Evolutionary conservation across 345 rosid species (phyloP).

Genomic region (Populus nigra): DNA sequence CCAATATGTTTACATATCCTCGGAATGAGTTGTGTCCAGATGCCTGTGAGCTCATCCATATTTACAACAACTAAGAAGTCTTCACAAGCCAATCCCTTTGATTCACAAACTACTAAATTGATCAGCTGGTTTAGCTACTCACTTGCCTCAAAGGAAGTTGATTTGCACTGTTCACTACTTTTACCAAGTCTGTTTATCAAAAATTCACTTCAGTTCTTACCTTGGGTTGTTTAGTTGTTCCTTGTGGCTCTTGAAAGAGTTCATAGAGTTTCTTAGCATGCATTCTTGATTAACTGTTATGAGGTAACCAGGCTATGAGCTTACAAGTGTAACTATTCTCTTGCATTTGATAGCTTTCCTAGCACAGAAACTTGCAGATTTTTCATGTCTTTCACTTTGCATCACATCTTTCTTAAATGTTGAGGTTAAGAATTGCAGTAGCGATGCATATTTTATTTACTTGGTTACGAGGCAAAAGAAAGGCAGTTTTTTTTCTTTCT

Average conservation of each 20-base stretch:
- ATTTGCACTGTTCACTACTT: background rate
- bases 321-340: background rate
- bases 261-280: background rate
- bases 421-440: background rate
- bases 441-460: background rate
- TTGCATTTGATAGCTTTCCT: background rate
- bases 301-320: background rate
- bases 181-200: background rate
- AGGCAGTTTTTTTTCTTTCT: background rate
- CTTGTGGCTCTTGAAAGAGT: background rate
- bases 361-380: background rate
- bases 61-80: background rate
- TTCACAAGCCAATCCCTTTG: background rate
- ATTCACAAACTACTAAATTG: background rate
- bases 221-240: background rate
- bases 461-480: background rate
- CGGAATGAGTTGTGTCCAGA: background rate
- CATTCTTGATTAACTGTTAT: background rate
- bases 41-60: background rate
- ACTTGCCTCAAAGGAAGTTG: background rate
- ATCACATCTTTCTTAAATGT: background rate
- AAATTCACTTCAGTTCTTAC: background rate
- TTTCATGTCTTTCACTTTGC: background rate
- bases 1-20: background rate
- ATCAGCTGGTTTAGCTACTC: background rate